phyloP scores from a whole-genome alignment of 2,329 filamentous ascomycete species.

The Aureobasidium sp. region DNA sequence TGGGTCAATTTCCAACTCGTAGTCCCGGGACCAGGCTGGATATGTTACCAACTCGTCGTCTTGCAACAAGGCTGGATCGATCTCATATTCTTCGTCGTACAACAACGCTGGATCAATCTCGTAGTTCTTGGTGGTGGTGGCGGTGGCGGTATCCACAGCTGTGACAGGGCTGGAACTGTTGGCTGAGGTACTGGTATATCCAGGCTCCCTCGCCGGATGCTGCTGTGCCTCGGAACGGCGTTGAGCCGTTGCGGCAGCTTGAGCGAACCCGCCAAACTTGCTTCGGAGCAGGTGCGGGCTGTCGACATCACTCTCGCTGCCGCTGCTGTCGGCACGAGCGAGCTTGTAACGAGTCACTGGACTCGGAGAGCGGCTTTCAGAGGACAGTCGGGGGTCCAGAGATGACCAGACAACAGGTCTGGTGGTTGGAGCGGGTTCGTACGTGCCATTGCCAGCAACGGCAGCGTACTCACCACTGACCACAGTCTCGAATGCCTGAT shows the following conservation, averaged over 20 bases:
- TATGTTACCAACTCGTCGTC: too few species aligned
- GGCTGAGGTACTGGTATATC: conserved; percentile 9
- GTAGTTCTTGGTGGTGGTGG: neutral
- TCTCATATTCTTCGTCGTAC: neutral
- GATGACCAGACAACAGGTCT: conserved; percentile 5
- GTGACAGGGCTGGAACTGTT: neutral
- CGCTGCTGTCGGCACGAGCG: conserved; percentile 11
- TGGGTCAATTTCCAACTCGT: neutral
- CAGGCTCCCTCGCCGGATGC: neutral
- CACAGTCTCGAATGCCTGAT: neutral
- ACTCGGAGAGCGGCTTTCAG: neutral
- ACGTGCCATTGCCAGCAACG: neutral
- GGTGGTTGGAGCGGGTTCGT: neutral
- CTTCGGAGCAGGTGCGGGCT: neutral
- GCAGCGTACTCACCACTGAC: neutral
- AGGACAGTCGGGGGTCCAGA: conserved; percentile 3
- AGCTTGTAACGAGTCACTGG: neutral
- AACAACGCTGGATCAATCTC: neutral
- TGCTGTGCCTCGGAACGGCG: conserved; percentile 1
- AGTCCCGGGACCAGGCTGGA: too few species aligned
- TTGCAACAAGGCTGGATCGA: too few species aligned
- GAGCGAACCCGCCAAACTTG: conserved; percentile 3
- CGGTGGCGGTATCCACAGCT: neutral
- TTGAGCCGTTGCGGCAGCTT: neutral
- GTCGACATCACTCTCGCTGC: neutral